Conservation (phyloP, 352 stramenopile genomes). For the Globisporangium emineosum region DNA sequence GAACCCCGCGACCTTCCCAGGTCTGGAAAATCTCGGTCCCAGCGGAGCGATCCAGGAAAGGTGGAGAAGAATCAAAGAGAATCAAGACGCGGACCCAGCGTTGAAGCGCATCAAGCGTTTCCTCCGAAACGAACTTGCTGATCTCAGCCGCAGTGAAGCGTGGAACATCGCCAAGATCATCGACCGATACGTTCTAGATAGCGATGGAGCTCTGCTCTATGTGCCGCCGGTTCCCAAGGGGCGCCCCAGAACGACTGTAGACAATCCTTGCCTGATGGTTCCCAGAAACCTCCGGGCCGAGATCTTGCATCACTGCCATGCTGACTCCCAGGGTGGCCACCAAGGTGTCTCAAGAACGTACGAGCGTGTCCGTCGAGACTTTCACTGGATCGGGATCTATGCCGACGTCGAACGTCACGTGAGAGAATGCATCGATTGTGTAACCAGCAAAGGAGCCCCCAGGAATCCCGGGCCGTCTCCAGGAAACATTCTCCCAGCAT, state of each 20-base stretch:
- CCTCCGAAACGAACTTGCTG: too few species aligned
- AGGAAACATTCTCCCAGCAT: neutral
- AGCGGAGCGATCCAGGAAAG: neutral
- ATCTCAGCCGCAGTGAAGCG: too few species aligned
- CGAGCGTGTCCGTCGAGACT: neutral
- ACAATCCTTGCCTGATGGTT: too few species aligned
- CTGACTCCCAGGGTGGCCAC: neutral
- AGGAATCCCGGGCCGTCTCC: neutral
- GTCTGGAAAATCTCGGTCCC: too few species aligned
- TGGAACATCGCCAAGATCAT: neutral
- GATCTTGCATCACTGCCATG: neutral
- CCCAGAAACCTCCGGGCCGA: neutral
- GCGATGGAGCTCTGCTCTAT: too few species aligned
- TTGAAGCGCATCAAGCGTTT: too few species aligned
- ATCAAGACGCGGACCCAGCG: slow-evolving; percentile 1
- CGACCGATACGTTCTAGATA: neutral
- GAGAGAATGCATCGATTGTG: neutral
- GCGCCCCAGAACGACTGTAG: neutral
- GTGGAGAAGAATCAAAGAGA: neutral
- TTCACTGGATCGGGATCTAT: slow-evolving; percentile 5
- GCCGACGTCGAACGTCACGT: neutral
- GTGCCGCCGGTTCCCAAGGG: too few species aligned
- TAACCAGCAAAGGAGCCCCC: neutral
- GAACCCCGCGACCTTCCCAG: too few species aligned
- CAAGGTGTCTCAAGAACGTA: neutral